Conservation (phyloP, 2,329 filamentous ascomycete genomes). For the Tolypocladium pustulatum region DNA sequence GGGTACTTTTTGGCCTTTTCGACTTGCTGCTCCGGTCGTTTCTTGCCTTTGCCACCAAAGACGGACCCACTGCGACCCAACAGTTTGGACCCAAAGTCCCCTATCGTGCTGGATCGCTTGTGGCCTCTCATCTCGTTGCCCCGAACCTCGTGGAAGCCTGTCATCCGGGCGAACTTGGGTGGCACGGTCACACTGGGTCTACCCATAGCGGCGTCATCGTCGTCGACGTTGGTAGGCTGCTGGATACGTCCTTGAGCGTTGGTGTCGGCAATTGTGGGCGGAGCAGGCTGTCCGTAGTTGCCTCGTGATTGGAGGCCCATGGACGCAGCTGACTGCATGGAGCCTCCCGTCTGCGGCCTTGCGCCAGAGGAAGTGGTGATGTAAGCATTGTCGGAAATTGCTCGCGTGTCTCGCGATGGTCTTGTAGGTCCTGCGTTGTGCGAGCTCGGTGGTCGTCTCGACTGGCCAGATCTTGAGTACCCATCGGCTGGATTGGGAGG, state of each 20-base stretch:
- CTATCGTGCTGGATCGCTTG: conserved; percentile 66
- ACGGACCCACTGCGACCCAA: conserved; percentile 77
- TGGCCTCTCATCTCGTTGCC: conserved; percentile 42
- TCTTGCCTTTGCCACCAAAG: conserved; percentile 54
- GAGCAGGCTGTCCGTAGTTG: conserved; percentile 73
- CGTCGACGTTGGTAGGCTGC: conserved; percentile 52
- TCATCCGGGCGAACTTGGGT: conserved; percentile 46
- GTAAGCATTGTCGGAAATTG: conserved; percentile 28
- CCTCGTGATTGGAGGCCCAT: conserved; percentile 56
- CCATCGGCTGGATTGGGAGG: conserved; percentile 36
- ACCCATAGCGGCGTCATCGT: conserved; percentile 60
- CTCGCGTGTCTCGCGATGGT: conserved; percentile 23
- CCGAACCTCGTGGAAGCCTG: conserved; percentile 45
- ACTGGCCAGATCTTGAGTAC: conserved; percentile 24
- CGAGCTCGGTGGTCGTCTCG: conserved; percentile 36
- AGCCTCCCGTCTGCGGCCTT: conserved; percentile 73
- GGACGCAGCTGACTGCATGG: conserved; percentile 58
- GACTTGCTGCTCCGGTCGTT: conserved; percentile 38
- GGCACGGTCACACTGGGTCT: conserved; percentile 50
- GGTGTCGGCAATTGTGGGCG: conserved; percentile 76
- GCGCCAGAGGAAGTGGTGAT: conserved; percentile 33
- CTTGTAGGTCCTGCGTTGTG: conserved; percentile 22
- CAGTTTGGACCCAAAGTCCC: conserved; percentile 71
- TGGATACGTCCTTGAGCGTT: conserved; percentile 86
- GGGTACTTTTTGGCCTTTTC: conserved; percentile 67